These are phyloP conservation scores for Blastobotrys apis DNA, from an alignment of 1,139 yeast genomes.

Conservation along the genomic window DNA sequence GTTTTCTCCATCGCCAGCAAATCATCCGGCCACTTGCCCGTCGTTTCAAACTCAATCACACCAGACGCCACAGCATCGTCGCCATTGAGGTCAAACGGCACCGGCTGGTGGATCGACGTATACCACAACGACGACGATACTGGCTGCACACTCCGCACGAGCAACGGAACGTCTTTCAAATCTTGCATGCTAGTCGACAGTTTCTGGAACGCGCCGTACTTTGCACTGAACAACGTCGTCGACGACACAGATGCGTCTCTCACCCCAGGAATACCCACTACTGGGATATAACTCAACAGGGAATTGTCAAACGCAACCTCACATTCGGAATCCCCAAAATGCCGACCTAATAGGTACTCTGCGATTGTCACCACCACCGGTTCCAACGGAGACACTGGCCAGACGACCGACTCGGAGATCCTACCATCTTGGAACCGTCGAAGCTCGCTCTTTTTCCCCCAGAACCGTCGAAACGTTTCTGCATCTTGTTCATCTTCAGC, in stretches of 20 bases:
- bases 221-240: slow-evolving; percentile 48
- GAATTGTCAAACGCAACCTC: slow-evolving; percentile 20
- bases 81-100: slow-evolving; percentile 66
- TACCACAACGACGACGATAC: slow-evolving; percentile 64
- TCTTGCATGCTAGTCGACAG: slow-evolving; percentile 49
- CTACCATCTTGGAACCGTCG: slow-evolving; percentile 85
- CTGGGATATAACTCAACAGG: slow-evolving; percentile 42
- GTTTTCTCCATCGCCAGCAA: slow-evolving; percentile 78
- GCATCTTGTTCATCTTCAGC: slow-evolving; percentile 55
- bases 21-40: slow-evolving; percentile 96
- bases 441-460: slow-evolving; percentile 84
- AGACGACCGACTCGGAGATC: slow-evolving; percentile 83
- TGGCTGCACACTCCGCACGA: slow-evolving; percentile 67
- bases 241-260: slow-evolving; percentile 49
- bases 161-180: slow-evolving; percentile 60
- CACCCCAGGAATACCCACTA: slow-evolving; percentile 52
- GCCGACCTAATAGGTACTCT: slow-evolving; percentile 58
- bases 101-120: slow-evolving; percentile 72
- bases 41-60: slow-evolving; percentile 80
- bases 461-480: slow-evolving; percentile 66
- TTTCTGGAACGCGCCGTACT: slow-evolving; percentile 63
- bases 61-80: slow-evolving; percentile 78
- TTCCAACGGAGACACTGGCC: slow-evolving; percentile 55
- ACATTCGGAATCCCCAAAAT: slow-evolving; percentile 44
- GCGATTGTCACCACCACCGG: slow-evolving; percentile 67